Percentiles rank a stretch among this genome's conserved stretches.
Evolutionary conservation across 306 rosid genomes (phyloP).

Genomic region (Fragaria nilgerrensis): DNA sequence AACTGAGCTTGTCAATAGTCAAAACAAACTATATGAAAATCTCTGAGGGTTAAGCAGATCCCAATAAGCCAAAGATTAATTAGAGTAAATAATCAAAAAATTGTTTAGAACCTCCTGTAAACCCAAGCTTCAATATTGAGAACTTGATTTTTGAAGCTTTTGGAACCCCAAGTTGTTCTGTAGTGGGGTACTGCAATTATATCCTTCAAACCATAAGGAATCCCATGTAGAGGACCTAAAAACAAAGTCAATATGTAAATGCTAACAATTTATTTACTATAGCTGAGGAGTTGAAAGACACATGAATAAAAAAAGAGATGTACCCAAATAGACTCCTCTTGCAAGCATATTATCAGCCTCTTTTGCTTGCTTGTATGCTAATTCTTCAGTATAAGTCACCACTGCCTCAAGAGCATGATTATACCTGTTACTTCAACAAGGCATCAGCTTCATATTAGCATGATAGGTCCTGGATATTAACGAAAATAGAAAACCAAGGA

Average conservation of each 20-base stretch:
- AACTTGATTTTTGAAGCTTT: conserved; percentile 67
- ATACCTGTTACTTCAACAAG: conserved; percentile 45
- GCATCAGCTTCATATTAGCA: not conserved
- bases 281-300: not conserved
- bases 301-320: conserved; percentile 5
- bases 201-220: conserved; percentile 92
- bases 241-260: conserved; percentile 12
- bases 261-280: not conserved
- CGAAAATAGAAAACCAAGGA: not conserved
- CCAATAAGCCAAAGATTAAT: not conserved
- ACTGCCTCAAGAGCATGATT: conserved; percentile 66
- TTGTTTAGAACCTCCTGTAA: conserved; percentile 50
- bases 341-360: conserved; percentile 70
- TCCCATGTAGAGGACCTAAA: conserved; percentile 86
- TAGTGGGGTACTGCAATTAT: conserved; percentile 74
- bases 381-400: conserved; percentile 65
- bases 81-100: not conserved
- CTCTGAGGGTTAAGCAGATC: too few species aligned
- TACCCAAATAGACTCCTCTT: conserved; percentile 70
- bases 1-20: too few species aligned
- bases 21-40: too few species aligned
- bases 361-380: conserved; percentile 73
- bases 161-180: conserved; percentile 86
- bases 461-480: not conserved
- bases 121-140: conserved; percentile 82